Percentiles rank a stretch among this genome's conserved stretches.
phyloP scores from a whole-genome alignment of 2,329 filamentous ascomycete species.

The Fusarium solani-melongenae region DNA sequence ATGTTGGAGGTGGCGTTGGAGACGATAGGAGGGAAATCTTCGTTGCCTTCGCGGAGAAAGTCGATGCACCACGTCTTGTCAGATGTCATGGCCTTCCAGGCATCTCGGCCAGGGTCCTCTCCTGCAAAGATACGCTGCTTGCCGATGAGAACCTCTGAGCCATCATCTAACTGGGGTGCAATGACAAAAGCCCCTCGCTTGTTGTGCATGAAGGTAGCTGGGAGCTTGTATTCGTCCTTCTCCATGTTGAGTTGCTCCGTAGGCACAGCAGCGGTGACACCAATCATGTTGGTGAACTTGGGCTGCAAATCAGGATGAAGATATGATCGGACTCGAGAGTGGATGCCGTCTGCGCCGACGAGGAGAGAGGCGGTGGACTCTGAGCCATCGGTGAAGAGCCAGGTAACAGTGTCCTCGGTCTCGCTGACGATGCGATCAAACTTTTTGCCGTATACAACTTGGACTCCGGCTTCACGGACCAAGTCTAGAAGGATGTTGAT shows the following conservation, averaged over 20 bases:
- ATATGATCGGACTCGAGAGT: conserved; percentile 64
- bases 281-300: conserved; percentile 60
- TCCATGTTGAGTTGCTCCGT: conserved; percentile 51
- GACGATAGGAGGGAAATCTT: conserved; percentile 51
- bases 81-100: conserved; percentile 54
- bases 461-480: conserved; percentile 53
- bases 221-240: conserved; percentile 50
- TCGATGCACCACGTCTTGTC: conserved; percentile 54
- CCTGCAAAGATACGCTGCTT: conserved; percentile 52
- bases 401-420: conserved; percentile 53
- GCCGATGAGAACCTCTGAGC: conserved; percentile 61
- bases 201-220: conserved; percentile 55
- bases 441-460: conserved; percentile 59
- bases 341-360: conserved; percentile 69
- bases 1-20: conserved; percentile 48
- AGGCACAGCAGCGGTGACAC: conserved; percentile 50
- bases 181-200: conserved; percentile 61
- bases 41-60: conserved; percentile 48
- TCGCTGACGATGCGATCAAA: conserved; percentile 58
- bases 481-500: conserved; percentile 59
- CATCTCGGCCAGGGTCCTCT: conserved; percentile 51
- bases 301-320: conserved; percentile 61
- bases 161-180: conserved; percentile 59
- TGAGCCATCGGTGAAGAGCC: conserved; percentile 60
- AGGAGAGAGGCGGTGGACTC: conserved; percentile 55